Base-by-base conservation (phyloP, 805 yeast genomes). In the Ogataea trehalophila region DNA sequence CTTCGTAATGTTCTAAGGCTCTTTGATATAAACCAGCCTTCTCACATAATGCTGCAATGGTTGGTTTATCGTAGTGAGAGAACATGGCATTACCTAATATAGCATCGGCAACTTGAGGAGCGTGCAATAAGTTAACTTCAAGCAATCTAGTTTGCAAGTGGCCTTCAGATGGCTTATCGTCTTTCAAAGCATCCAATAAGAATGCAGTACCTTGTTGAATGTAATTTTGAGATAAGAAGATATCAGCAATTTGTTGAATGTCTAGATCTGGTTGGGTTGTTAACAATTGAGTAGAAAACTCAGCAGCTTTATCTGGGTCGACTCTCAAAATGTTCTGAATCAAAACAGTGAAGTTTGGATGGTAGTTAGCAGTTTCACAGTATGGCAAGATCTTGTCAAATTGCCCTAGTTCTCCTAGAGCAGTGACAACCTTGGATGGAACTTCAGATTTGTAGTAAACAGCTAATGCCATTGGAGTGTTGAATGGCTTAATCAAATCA, bases 51-150 rank as follows among this genome's bases (percentile, higher is more conserved):
- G 83, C 78, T 20, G 98, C 99, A 63, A 94, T 84, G 35, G 95
- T 85, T 59, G 95, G 90, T 59, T 88, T 86, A 68, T 94, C 99
- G 68, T 88, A 94, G 65, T 91, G 97, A 56, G 91, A 81, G 73
- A 95, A 94, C 88, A 94, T 92, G 51, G 84, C 83, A 69, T 92
- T 94, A 51, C 97, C 97, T 60, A 94, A 76, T 56, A 94, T 94
- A 18, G 99, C 99, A 70, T 94, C 99, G 39, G 99, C 99, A 48
- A 94, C 99, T 76, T 94, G 99, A 44, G 99, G 99, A 16, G 99
- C 99, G 66, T 91, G 95, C 64, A 88, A 68, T 65, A 94, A 75
- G 68, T 94, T 94, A 57, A 88, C 89, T 70, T 94, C 99, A 57
- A 94, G 79, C 44, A 94, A 80, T 62, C 95, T 82, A 8, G 99